A percentile compares a stretch with the other conserved stretches of the same genome.
Conservation (phyloP, 2,329 filamentous ascomycete species). For the Ploettnerulaceae sp. region DNA sequence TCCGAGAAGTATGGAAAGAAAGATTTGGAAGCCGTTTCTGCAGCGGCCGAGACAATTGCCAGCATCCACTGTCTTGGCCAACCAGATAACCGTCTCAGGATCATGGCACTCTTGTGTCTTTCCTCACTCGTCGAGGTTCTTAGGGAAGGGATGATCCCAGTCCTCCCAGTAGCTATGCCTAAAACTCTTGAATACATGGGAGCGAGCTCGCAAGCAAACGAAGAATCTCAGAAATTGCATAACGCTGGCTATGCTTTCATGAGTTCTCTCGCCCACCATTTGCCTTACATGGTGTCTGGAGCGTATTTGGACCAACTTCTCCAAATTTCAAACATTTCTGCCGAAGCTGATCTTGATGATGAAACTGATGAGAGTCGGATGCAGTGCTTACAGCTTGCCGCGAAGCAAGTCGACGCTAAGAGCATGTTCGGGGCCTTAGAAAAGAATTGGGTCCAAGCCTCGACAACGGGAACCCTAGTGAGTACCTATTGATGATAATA, state of each 20-base stretch:
- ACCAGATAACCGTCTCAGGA: slow-evolving; percentile 64
- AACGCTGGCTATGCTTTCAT: slow-evolving; percentile 80
- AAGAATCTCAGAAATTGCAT: slow-evolving; percentile 61
- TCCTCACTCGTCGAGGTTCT: slow-evolving; percentile 86
- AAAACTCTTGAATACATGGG: slow-evolving; percentile 68
- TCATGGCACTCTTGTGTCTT: slow-evolving; percentile 84
- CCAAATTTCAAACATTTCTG: slow-evolving; percentile 66
- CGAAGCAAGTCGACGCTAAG: slow-evolving; percentile 71
- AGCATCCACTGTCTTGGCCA: slow-evolving; percentile 72
- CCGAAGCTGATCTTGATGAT: slow-evolving; percentile 54
- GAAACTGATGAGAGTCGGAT: slow-evolving; percentile 60
- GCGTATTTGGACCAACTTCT: slow-evolving; percentile 69
- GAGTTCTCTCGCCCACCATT: slow-evolving; percentile 70
- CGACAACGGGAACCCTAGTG: slow-evolving; percentile 56
- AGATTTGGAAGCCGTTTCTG: slow-evolving; percentile 69
- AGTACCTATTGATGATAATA: slow-evolving; percentile 32
- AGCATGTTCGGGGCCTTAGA: slow-evolving; percentile 70
- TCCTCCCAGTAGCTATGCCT: slow-evolving; percentile 72
- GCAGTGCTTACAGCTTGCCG: slow-evolving; percentile 68
- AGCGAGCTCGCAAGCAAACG: slow-evolving; percentile 48
- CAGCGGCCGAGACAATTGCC: slow-evolving; percentile 71
- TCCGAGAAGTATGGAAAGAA: slow-evolving; percentile 94
- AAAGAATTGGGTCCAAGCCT: slow-evolving; percentile 65
- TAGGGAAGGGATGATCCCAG: slow-evolving; percentile 76
- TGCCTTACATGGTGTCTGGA: slow-evolving; percentile 85